phyloP scores from a whole-genome alignment of 257 asterid species.

The Forsythia suspensa region DNA sequence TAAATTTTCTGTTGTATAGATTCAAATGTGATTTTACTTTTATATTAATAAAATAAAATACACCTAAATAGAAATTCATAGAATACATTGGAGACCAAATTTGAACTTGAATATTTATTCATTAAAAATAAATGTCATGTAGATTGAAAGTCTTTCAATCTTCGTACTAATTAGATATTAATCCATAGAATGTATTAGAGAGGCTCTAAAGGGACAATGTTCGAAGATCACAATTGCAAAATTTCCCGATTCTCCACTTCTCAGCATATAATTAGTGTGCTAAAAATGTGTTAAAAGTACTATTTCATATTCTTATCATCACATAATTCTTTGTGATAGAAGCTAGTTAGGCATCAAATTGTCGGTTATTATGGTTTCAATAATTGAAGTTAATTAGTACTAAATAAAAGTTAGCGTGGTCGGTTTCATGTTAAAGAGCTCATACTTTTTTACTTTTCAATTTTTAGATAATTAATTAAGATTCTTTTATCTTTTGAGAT shows the following conservation, averaged over 20 bases:
- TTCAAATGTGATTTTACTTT: too few species aligned
- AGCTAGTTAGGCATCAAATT: not conserved
- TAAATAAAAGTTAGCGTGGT: not conserved
- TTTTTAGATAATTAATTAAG: not conserved
- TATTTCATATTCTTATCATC: not conserved
- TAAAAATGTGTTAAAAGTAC: not conserved
- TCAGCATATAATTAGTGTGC: not conserved
- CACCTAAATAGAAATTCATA: too few species aligned
- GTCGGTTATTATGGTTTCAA: not conserved
- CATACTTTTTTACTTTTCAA: not conserved
- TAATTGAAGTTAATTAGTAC: not conserved
- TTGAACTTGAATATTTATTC: too few species aligned
- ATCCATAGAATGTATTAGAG: not conserved
- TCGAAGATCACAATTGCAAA: not conserved
- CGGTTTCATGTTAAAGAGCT: not conserved
- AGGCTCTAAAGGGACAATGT: not conserved
- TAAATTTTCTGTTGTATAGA: too few species aligned
- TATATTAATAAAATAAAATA: too few species aligned
- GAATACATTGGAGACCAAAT: too few species aligned
- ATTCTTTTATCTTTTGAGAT: not conserved
- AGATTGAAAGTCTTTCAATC: too few species aligned
- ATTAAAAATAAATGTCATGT: too few species aligned
- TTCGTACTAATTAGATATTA: too few species aligned
- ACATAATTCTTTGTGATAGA: not conserved
- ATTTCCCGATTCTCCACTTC: not conserved